Conservation (phyloP, 164 flowering plant species). For the Vitis vinifera region DNA sequence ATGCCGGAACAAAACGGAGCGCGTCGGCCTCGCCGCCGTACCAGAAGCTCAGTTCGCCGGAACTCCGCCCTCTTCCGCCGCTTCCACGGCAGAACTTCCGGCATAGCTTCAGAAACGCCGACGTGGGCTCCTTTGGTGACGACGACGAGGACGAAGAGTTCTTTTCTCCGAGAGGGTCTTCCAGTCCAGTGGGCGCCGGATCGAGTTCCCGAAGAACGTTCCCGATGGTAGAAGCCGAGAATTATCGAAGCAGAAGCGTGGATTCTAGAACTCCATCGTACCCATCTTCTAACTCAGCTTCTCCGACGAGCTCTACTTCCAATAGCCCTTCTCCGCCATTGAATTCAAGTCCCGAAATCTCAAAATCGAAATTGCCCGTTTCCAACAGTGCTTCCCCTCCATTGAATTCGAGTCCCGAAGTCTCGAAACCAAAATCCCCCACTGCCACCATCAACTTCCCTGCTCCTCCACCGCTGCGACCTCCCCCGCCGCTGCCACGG, state of each 20-base stretch:
- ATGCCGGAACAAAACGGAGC: slow-evolving; percentile 2
- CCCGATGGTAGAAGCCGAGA: slow-evolving; percentile 2
- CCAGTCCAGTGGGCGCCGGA: slow-evolving; percentile 6
- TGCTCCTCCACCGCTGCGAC: slow-evolving; percentile 19
- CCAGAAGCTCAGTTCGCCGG: slow-evolving; percentile 44
- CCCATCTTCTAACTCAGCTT: slow-evolving; percentile 25
- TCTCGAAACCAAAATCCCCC: slow-evolving; percentile 24
- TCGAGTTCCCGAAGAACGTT: slow-evolving; percentile 26
- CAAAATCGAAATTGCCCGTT: slow-evolving; percentile 28
- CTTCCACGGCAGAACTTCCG: slow-evolving; percentile 21
- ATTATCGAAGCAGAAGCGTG: slow-evolving; percentile 23
- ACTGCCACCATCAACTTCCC: slow-evolving; percentile 11
- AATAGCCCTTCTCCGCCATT: slow-evolving; percentile 20
- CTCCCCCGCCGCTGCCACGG: slow-evolving; percentile 17
- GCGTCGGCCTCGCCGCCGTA: slow-evolving; percentile 13
- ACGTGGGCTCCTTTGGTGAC: slow-evolving; percentile 1
- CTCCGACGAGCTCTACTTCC: slow-evolving; percentile 22
- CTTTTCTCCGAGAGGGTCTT: slow-evolving; percentile 48
- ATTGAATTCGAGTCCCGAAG: slow-evolving; percentile 25
- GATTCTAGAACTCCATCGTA: slow-evolving; percentile 32
- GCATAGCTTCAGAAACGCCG: slow-evolving; percentile 7
- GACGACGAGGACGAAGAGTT: slow-evolving; percentile 39
- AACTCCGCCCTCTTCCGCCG: slow-evolving; percentile 45
- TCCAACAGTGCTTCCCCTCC: slow-evolving; percentile 25
- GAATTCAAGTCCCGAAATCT: slow-evolving; percentile 27